These are phyloP conservation scores for Limonium bicolor DNA, from an alignment of 148 eudicot genomes.

Conservation along the genomic window DNA sequence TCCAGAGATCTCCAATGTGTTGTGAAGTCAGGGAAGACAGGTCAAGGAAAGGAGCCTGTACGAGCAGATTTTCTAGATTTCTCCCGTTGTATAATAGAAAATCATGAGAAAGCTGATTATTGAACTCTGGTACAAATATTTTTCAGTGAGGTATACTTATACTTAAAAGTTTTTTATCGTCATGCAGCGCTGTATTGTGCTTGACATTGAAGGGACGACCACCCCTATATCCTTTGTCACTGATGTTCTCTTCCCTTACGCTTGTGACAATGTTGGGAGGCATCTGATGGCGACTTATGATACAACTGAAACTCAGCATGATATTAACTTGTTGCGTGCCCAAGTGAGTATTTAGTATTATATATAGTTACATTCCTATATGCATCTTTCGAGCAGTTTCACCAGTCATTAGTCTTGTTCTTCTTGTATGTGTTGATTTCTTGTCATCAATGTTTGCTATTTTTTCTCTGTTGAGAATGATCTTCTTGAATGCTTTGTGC, in stretches of 20 bases:
- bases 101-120: not conserved
- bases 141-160: not conserved
- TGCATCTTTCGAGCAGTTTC: not conserved
- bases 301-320: slow-evolving; percentile 72
- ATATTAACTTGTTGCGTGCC: slow-evolving; percentile 60
- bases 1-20: slow-evolving; percentile 12
- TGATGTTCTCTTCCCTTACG: slow-evolving; percentile 92
- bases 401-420: not conserved
- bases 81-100: not conserved
- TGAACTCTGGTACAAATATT: not conserved
- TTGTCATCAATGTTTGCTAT: too few relatives aligned
- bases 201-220: slow-evolving; percentile 98
- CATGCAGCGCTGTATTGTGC: slow-evolving; percentile 80
- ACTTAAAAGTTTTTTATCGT: slow-evolving; percentile 2
- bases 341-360: slow-evolving; percentile 35
- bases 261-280: slow-evolving; percentile 72
- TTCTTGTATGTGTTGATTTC: not conserved
- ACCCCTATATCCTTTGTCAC: slow-evolving; percentile 96
- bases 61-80: slow-evolving; percentile 18
- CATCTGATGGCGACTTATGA: slow-evolving; percentile 80
- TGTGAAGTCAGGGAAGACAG: slow-evolving; percentile 12
- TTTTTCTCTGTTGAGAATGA: too few relatives aligned
- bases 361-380: not conserved
- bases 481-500: too few relatives aligned
- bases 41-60: slow-evolving; percentile 13